Base-by-base conservation (phyloP, 768 basidiomycete genomes). In the Artomyces pyxidatus region DNA sequence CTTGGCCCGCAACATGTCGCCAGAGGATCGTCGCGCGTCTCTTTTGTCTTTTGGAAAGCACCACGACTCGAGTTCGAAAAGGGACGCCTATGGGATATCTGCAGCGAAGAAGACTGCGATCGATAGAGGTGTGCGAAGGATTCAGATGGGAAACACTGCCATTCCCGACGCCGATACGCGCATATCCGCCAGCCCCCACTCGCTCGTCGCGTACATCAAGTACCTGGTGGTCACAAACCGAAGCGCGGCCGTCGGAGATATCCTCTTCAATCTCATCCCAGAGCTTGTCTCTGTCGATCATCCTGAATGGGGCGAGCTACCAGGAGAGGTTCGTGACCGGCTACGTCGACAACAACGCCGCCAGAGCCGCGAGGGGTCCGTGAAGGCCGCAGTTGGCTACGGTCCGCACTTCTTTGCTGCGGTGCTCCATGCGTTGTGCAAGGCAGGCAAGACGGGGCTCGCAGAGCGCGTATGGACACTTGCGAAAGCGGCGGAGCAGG, bases 381-480 rank as follows among this genome's bases (percentile, higher is more conserved):
- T 61, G 61, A 16, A 54, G 67, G 30, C 81, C 35, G 19, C 53
- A 4, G 73, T 72, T 9, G 37, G 3, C 26, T 72, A 76, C 21
- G 88, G 85, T 0, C 84, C 88, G 0, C 61, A 72, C 48, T 70
- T 84, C 51, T 78, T 86, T 55, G 68, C 77, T 1, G 63, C 70
- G 3, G 62, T 88, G 9, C 61, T 92, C 27, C 76, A 80, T 50
- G 81, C 80, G 0, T 64, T 89, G 37, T 60, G 66, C 49, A 84
- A 84, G 55, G 66, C 73, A 0, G 77, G 81, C 0, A 68, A 67
- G 52, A 72, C 72, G 0, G 74, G 75, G 0, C 62, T 80, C 3
- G 77, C 81, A 0, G 80, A 83, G 58, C 73, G 77, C 16, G 71
- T 90, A 2, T 89, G 84, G 78, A 54, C 69, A 12, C 68, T 83